Conservation (phyloP, 1,139 yeast species). For the Kodamaea suecica region DNA sequence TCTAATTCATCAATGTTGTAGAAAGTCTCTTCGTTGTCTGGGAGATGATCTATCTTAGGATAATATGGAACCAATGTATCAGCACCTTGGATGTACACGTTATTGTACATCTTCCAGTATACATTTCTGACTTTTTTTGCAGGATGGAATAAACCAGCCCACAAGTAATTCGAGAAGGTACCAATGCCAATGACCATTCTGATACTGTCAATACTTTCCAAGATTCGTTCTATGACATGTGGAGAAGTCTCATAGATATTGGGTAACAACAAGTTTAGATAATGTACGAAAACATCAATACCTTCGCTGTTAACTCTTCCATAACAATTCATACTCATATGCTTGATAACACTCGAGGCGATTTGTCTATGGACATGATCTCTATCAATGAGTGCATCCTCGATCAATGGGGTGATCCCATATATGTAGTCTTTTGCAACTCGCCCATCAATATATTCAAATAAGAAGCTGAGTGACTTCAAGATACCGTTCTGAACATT, state of each 20-base stretch:
- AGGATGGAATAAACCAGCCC: conserved; percentile 93
- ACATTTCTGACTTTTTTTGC: conserved; percentile 82
- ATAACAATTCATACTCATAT: conserved; percentile 73
- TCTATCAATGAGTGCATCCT: conserved; percentile 88
- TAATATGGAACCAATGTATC: conserved; percentile 82
- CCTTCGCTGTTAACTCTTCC: conserved; percentile 78
- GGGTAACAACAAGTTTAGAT: conserved; percentile 73
- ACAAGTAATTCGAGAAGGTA: conserved; percentile 64
- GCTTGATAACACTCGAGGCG: conserved; percentile 84
- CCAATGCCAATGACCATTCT: conserved; percentile 78
- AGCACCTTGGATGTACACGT: conserved; percentile 68
- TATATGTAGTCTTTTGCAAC: conserved; percentile 80
- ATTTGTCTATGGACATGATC: conserved; percentile 95
- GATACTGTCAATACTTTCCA: conserved; percentile 78
- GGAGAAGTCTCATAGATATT: conserved; percentile 92
- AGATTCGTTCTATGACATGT: conserved; percentile 79
- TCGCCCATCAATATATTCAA: conserved; percentile 80
- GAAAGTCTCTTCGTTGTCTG: conserved; percentile 15
- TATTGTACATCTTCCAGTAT: conserved; percentile 83
- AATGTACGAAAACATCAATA: conserved; percentile 58
- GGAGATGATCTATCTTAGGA: conserved; percentile 53
- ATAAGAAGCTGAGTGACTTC: conserved; percentile 88
- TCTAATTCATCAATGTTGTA: conserved; percentile 40
- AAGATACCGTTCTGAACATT: conserved; percentile 95
- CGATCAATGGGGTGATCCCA: conserved; percentile 75